Evolutionary conservation across 2,329 filamentous ascomycete species (phyloP).

Genomic region (Rhinocladiella mackenziei): DNA sequence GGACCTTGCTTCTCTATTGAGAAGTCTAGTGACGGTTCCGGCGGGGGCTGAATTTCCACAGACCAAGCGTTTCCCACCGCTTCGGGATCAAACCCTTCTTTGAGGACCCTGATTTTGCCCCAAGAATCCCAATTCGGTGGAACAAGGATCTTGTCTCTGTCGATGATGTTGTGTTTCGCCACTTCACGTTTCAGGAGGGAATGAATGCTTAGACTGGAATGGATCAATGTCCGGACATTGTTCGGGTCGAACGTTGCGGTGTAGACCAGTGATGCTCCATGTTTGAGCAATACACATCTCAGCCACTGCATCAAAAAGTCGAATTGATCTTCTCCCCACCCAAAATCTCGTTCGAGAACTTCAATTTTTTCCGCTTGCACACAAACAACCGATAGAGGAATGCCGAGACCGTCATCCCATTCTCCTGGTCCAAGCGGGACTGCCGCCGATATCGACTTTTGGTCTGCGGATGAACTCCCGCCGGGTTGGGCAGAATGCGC

Average conservation of each 20-base stretch:
- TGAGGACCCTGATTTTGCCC: constrained; percentile 90
- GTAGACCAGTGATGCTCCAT: constrained; percentile 84
- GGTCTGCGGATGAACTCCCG: constrained; percentile 59
- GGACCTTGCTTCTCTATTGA: constrained; percentile 30
- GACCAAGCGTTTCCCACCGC: constrained; percentile 80
- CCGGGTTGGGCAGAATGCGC: constrained; percentile 58
- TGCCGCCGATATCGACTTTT: constrained; percentile 7
- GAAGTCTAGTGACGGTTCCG: constrained; percentile 32
- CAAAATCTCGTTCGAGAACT: constrained; percentile 77
- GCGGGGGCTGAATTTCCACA: constrained; percentile 65
- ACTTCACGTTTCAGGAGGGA: constrained; percentile 74
- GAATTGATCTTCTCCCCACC: constrained; percentile 95
- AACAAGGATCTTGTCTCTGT: constrained; percentile 88
- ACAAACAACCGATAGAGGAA: constrained; percentile 91
- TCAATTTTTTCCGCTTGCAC: constrained; percentile 91
- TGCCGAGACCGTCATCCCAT: constrained; percentile 83
- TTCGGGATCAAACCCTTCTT: constrained; percentile 90
- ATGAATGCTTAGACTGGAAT: constrained; percentile 81
- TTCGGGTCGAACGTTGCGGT: constrained; percentile 72
- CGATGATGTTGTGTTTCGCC: constrained; percentile 85
- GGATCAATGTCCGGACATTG: constrained; percentile 72
- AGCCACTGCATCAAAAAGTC: constrained; percentile 93
- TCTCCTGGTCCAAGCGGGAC: constrained; percentile 76
- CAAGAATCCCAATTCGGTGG: constrained; percentile 98
- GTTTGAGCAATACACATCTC: constrained; percentile 80